These are phyloP conservation scores for Citrullus colocynthis DNA, from an alignment of 306 rosid genomes.

Conservation along the genomic window DNA sequence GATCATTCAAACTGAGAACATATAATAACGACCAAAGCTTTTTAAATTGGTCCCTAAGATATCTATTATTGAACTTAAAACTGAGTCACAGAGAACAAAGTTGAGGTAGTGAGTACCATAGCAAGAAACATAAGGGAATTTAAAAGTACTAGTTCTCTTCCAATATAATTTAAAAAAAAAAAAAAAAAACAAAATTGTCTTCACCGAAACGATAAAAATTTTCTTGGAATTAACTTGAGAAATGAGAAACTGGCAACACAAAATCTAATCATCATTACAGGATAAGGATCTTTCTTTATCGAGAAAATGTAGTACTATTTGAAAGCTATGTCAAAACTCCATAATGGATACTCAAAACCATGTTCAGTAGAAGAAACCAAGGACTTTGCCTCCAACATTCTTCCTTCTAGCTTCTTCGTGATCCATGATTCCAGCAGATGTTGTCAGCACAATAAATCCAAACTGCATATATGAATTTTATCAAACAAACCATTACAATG, in stretches of 20 bases:
- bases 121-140: neutral
- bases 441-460: slow-evolving; percentile 11
- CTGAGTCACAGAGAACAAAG: neutral
- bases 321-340: slow-evolving; percentile 1
- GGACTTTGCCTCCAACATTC: slow-evolving; percentile 14
- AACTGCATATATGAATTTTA: slow-evolving; percentile 1
- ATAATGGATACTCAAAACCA: neutral
- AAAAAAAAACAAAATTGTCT: neutral
- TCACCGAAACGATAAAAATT: neutral
- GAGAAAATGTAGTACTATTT: neutral
- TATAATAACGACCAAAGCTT: neutral
- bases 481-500: neutral
- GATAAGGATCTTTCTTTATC: neutral
- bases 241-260: neutral
- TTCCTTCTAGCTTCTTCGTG: slow-evolving; percentile 14
- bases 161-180: neutral
- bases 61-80: neutral
- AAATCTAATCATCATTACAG: neutral
- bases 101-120: neutral
- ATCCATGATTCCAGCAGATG: slow-evolving; percentile 15
- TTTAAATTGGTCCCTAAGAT: neutral
- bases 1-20: neutral
- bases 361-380: slow-evolving; percentile 14
- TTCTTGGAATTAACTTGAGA: neutral
- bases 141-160: neutral